Evolutionary conservation across 768 basidiomycete genomes (phyloP), one percentile per base, ranked within the genome.

Genomic region (Kwoniella sp.): DNA sequence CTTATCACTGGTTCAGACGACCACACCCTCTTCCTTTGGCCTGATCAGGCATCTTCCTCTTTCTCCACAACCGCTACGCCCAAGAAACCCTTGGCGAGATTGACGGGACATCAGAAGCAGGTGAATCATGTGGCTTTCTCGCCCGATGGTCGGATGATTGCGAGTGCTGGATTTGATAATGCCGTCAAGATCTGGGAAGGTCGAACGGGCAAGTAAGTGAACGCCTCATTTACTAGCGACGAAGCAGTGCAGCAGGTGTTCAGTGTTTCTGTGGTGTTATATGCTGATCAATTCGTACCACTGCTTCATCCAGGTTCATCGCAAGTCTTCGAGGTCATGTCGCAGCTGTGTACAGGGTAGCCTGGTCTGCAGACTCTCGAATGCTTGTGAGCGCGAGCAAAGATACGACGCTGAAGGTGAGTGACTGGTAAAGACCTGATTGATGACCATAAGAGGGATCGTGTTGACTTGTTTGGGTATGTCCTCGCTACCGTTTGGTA

Each of bases 21-120:
- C 79, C 95, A 97, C 79, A 99, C 95, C 0, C 86, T 97, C 54
- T 97, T 94, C 85, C 85, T 99, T 13, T 97, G 93, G 95, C 91
- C 30, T 83, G 88, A 46, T 90, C 92, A 83, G 83, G 79, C 49
- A 68, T 74, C 85, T 57, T 59, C 83, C 70, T 65, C 73, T 64
- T 79, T 80, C 48, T 73, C 76, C 12, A 70, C 79, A 54, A 79
- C 79, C 50, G 80, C 80, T 21, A 83, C 74, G 73, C 83, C 85
- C 37, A 83, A 83, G 70, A 90, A 90, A 70, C 89, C 90, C 3
- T 62, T 88, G 19, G 85, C 90, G 8, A 85, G 95, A 17, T 82
- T 97, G 19, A 93, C 91, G 2, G 95, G 95, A 0, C 95, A 99
- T 81, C 95, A 98, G 78, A 87, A 92, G 37, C 93, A 95, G 77